Conservation (phyloP, 345 rosid species). For the Raphanus raphanistrum region DNA sequence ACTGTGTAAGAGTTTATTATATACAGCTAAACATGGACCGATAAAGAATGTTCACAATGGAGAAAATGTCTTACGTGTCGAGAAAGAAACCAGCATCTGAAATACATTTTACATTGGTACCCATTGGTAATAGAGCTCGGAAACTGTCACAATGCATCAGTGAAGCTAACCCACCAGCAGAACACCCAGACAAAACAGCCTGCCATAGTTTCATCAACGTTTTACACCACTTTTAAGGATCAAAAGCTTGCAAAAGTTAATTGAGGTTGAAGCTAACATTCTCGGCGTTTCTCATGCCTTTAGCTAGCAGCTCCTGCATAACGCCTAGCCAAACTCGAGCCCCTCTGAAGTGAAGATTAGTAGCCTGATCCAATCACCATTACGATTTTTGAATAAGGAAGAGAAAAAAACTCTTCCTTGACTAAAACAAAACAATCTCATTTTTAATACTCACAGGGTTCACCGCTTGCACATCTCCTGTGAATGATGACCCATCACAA, state of each 20-base stretch:
- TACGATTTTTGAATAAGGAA: constrained; percentile 38
- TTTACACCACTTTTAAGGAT: background rate
- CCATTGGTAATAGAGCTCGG: constrained; percentile 61
- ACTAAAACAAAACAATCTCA: background rate
- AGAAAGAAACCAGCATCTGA: constrained; percentile 95
- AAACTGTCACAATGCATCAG: constrained; percentile 89
- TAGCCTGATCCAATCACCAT: constrained; percentile 63
- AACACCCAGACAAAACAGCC: constrained; percentile 95
- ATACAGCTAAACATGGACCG: background rate
- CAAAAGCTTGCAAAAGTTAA: background rate
- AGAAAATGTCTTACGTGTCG: constrained; percentile 57
- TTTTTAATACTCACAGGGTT: constrained; percentile 54
- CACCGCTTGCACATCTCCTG: constrained; percentile 78
- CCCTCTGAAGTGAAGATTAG: constrained; percentile 95
- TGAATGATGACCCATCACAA: constrained; percentile 90
- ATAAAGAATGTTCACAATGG: constrained; percentile 19
- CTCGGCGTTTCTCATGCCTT: constrained; percentile 84
- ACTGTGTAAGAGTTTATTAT: background rate
- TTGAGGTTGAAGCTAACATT: constrained; percentile 46
- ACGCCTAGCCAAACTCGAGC: constrained; percentile 77
- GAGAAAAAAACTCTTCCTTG: constrained; percentile 10
- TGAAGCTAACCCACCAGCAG: constrained; percentile 94
- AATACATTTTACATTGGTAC: constrained; percentile 82
- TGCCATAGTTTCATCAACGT: constrained; percentile 33
- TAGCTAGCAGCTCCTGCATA: constrained; percentile 69